phyloP scores from a whole-genome alignment of 225 moss, liverwort and hornwort genomes.

The Ulota crispa region DNA sequence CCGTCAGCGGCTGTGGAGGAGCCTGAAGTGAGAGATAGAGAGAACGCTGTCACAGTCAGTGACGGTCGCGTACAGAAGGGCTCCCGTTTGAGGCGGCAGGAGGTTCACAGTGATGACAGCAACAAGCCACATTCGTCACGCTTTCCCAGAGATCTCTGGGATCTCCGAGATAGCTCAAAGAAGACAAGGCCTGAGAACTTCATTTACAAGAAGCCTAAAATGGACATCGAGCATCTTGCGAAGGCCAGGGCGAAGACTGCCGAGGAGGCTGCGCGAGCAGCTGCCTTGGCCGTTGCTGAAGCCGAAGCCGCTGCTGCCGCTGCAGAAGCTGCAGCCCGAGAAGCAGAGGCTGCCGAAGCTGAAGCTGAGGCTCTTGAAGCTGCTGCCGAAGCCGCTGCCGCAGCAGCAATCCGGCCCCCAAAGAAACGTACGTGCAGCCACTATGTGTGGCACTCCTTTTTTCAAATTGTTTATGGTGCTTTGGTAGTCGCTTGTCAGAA shows the following conservation, averaged over 20 bases:
- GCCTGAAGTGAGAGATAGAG: slow-evolving; percentile 58
- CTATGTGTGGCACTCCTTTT: slow-evolving; percentile 1
- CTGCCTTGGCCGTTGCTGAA: slow-evolving; percentile 94
- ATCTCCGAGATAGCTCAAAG: slow-evolving; percentile 78
- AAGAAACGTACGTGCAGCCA: slow-evolving; percentile 71
- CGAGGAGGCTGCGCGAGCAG: slow-evolving; percentile 95
- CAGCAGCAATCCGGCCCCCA: slow-evolving; percentile 78
- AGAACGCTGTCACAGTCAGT: slow-evolving; percentile 57
- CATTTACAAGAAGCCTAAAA: slow-evolving; percentile 69
- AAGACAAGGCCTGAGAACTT: slow-evolving; percentile 66
- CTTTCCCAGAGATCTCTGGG: slow-evolving; percentile 75
- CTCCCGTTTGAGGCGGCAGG: slow-evolving; percentile 67
- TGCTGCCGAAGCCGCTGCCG: slow-evolving; percentile 88
- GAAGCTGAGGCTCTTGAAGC: slow-evolving; percentile 98
- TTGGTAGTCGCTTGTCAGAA: slow-evolving; percentile 3
- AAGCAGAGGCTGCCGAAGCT: slow-evolving; percentile 92
- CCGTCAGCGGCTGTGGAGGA: slow-evolving; percentile 49
- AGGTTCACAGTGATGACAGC: slow-evolving; percentile 70
- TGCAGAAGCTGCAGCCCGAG: slow-evolving; percentile 92
- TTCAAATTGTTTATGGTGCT: not conserved
- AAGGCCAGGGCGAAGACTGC: slow-evolving; percentile 85
- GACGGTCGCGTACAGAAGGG: slow-evolving; percentile 72
- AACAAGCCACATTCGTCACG: slow-evolving; percentile 80
- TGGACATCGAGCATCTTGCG: slow-evolving; percentile 79
- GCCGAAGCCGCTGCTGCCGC: slow-evolving; percentile 95